Percentiles rank a stretch among this genome's conserved stretches.
Conservation (phyloP, 208 protist genomes). For the Trypanosoma mega region DNA sequence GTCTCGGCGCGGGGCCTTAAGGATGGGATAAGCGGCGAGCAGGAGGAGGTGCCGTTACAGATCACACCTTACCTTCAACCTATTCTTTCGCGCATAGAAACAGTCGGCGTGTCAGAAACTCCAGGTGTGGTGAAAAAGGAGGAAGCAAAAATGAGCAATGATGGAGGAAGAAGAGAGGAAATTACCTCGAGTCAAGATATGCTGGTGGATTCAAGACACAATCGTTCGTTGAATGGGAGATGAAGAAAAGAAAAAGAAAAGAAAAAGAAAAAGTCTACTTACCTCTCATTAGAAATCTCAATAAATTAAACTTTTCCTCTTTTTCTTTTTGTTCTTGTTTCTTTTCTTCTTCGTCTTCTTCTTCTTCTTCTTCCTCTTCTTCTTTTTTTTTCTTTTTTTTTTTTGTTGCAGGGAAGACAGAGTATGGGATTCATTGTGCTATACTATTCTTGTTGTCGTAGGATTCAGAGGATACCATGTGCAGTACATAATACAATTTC, state of each 20-base stretch:
- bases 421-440: no score
- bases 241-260: not conserved
- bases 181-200: no score
- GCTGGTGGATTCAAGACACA: no score
- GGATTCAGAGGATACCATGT: no score
- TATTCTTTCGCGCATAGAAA: slow-evolving; percentile 22
- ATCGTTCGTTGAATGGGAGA: no score
- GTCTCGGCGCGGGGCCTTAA: not conserved
- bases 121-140: slow-evolving; percentile 12
- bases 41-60: slow-evolving; percentile 24
- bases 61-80: slow-evolving; percentile 43
- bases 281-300: no score
- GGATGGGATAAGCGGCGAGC: not conserved
- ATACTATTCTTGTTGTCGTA: no score
- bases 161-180: no score
- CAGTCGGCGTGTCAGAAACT: slow-evolving; percentile 14
- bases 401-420: slow-evolving; percentile 13
- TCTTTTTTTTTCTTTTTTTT: slow-evolving; percentile 21
- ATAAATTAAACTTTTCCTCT: no score
- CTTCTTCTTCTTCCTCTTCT: slow-evolving; percentile 2
- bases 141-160: not conserved
- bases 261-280: not conserved
- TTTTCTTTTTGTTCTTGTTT: slow-evolving; percentile 14
- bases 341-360: slow-evolving; percentile 3
- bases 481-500: no score